Percentiles rank a stretch among this genome's conserved stretches.
Evolutionary conservation across 495 filamentous ascomycete genomes (phyloP).

Genomic region (Neurospora pannonica): DNA sequence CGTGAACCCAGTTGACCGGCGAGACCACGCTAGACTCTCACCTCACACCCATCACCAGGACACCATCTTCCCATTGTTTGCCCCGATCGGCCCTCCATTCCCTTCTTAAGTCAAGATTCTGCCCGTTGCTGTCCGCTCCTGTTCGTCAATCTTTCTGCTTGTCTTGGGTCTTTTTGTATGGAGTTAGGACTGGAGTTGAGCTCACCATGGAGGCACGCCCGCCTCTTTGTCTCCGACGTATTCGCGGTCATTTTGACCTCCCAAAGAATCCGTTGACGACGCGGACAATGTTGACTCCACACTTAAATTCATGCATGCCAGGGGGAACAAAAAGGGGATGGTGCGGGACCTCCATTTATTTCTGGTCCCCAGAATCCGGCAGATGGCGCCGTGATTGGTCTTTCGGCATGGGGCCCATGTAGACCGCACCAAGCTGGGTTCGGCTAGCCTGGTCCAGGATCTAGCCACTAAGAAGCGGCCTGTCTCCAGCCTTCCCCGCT

Average conservation of each 20-base stretch:
- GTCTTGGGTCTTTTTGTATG: background rate
- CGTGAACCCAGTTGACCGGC: background rate
- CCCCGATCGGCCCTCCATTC: background rate
- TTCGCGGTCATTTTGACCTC: background rate
- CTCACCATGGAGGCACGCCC: background rate
- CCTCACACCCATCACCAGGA: background rate
- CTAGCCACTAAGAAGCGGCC: conserved; percentile 18
- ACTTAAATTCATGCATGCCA: background rate
- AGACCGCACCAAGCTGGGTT: conserved; percentile 11
- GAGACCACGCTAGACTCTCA: background rate
- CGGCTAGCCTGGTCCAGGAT: conserved; percentile 14
- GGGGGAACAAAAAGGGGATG: background rate
- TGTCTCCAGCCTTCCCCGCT: conserved; percentile 16
- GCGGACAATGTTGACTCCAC: background rate
- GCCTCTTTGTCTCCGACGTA: background rate
- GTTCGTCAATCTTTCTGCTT: background rate
- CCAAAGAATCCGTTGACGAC: background rate
- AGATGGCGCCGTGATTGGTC: background rate
- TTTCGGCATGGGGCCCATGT: conserved; percentile 5
- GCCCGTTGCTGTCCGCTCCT: background rate
- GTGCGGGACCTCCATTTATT: background rate
- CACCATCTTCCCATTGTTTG: background rate
- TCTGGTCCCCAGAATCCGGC: background rate
- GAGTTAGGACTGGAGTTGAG: background rate
- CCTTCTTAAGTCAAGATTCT: background rate